Conservation (phyloP, 225 moss, liverwort and hornwort genomes). For the Pleurozium schreberi region DNA sequence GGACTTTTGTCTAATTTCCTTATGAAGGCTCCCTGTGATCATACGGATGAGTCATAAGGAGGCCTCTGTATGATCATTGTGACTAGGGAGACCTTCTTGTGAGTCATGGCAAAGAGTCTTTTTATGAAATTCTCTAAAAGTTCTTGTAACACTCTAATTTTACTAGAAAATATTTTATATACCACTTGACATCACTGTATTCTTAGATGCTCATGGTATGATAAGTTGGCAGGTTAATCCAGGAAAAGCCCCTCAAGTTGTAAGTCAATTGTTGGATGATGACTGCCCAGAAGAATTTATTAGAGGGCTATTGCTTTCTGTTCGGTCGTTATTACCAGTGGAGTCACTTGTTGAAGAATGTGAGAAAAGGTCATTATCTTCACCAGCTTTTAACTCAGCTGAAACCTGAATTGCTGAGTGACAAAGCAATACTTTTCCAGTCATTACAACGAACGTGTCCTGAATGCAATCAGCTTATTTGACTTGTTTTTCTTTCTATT, state of each 20-base stretch:
- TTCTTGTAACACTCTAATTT: background rate
- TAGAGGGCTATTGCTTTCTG: slow-evolving; percentile 69
- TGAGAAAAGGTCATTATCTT: slow-evolving; percentile 63
- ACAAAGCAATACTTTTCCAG: background rate
- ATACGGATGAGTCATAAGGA: background rate
- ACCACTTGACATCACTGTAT: background rate
- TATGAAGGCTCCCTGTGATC: background rate
- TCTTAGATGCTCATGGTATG: background rate
- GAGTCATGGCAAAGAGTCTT: background rate
- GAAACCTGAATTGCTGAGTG: background rate
- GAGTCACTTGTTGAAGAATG: slow-evolving; percentile 83
- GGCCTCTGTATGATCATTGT: background rate
- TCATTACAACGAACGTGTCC: background rate
- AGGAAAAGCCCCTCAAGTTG: slow-evolving; percentile 81
- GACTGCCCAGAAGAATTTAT: slow-evolving; percentile 94
- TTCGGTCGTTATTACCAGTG: slow-evolving; percentile 74
- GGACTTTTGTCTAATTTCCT: background rate
- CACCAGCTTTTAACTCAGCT: background rate
- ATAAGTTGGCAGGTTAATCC: slow-evolving; percentile 65
- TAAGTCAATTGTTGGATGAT: slow-evolving; percentile 85
- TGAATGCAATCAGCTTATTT: background rate
- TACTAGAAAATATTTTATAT: background rate
- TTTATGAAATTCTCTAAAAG: background rate
- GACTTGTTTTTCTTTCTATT: background rate
- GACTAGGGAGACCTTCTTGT: background rate